Base-by-base conservation (phyloP, 176 grass and related monocot genomes). In the Oryza nivara region DNA sequence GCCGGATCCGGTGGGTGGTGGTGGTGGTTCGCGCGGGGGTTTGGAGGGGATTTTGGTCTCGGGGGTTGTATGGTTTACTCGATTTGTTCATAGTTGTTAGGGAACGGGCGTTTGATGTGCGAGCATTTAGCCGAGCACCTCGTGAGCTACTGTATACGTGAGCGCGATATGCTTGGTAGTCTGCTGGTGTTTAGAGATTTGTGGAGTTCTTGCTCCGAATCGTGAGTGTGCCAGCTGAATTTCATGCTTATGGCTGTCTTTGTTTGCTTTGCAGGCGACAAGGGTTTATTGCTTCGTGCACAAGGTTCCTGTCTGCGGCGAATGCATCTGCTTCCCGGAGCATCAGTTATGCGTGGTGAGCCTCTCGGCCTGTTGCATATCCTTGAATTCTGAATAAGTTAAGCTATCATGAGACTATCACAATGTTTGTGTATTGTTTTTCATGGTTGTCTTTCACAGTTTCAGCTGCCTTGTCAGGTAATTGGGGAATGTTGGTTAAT, bases 201-300 rank as follows among this genome's bases (percentile, higher is more conserved):
- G 11, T 41, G 11, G 15, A 15, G 16, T 61, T 3, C 3, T 58
- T 78, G 79, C 4, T 32, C 66, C 19, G 49, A 74, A 16, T 19
- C 49, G 25, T 73, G 20, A 64, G 9, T 70, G 79, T 41, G 30
- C 9, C 12, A 51, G 3, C 70, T 65, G 43, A 82, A 17, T 68
- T 74, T 86, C 16, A 49, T 79, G 78, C 51, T 73, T 43, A 88
- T 69, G 65, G 17, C 9, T 44, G 51, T 68, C 5, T 69, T 36
- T 85, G 45, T 65, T 46, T 88, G 54, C 17, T n/a, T 64, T 89
- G 71, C 89, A 99, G 96, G 93, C 96, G 34, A 99, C 96, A 26
- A 96, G 93, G 88, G 80, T 95, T 76, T 99, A 99, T 85, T 99
- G 96, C 83, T 99, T 99, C 86, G 91, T 99, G 65, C 96, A 96